Conservation (phyloP, 441 rosid species). For the Erodium chrysanthum region DNA sequence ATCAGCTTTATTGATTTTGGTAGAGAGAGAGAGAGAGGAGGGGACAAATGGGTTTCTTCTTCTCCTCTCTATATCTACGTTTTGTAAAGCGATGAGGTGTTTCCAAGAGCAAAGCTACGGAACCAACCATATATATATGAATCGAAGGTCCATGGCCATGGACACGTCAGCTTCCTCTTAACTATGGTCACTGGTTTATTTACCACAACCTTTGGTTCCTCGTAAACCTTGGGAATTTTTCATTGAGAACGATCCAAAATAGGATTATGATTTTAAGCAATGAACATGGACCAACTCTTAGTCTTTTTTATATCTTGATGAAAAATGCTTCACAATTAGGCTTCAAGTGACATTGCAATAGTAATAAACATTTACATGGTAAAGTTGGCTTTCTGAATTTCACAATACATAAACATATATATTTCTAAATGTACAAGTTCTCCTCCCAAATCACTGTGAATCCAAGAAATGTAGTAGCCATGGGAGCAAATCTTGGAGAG, state of each 20-base stretch:
- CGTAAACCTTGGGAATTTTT: not conserved
- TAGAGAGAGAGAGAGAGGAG: conserved; percentile 15
- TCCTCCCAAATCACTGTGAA: not conserved
- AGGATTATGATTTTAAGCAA: no score
- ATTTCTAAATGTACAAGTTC: not conserved
- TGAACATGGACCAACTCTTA: no score
- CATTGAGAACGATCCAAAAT: not conserved
- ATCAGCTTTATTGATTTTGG: not conserved
- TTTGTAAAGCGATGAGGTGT: conserved; percentile 28
- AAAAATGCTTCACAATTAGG: no score
- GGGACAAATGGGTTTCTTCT: conserved; percentile 23
- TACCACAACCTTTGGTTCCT: conserved; percentile 15
- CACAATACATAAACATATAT: not conserved
- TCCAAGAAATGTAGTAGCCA: no score
- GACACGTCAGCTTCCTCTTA: conserved; percentile 6
- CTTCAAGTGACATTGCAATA: no score
- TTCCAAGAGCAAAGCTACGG: conserved; percentile 10
- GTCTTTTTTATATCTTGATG: no score
- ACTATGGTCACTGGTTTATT: conserved; percentile 22
- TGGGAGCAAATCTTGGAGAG: not conserved
- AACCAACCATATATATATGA: conserved; percentile 15
- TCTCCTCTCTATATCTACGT: conserved; percentile 19
- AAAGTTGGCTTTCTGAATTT: no score
- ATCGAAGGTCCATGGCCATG: not conserved
- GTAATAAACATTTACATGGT: no score